A percentile compares a stretch with the other conserved stretches of the same genome.
Conservation (phyloP, 1,139 yeast species). For the Zygoascus hellenicus region DNA sequence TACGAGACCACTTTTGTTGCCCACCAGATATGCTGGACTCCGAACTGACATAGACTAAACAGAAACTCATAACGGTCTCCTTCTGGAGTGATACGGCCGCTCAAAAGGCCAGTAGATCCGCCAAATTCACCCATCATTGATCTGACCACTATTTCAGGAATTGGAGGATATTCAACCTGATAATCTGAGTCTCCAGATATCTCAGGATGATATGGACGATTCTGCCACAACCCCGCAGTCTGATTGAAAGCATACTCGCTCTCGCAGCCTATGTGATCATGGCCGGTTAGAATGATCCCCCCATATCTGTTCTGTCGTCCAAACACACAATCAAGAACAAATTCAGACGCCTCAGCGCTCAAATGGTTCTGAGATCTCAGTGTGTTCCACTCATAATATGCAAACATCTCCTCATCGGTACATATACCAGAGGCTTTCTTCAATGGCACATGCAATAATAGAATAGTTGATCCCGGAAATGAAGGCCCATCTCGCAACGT, state of each 20-base stretch:
- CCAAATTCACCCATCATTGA: constrained; percentile 96
- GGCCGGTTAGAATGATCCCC: constrained; percentile 87
- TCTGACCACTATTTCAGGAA: constrained; percentile 72
- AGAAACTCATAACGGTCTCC: constrained; percentile 55
- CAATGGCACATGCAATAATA: constrained; percentile 87
- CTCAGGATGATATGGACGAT: constrained; percentile 14
- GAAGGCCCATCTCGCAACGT: constrained; percentile 32
- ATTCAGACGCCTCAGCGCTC: constrained; percentile 56
- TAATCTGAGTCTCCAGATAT: too few relatives aligned
- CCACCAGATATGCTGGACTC: constrained; percentile 97
- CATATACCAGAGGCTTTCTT: constrained; percentile 77
- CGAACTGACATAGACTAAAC: constrained; percentile 70
- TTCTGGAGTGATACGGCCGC: constrained; percentile 52
- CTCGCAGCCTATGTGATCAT: constrained; percentile 94
- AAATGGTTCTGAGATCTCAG: constrained; percentile 87
- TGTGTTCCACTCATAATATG: constrained; percentile 53
- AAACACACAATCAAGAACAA: constrained; percentile 63
- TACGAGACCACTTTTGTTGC: constrained; percentile 53
- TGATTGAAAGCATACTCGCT: constrained; percentile 44
- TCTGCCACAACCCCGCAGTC: constrained; percentile 20
- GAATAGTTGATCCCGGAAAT: constrained; percentile 72
- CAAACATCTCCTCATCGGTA: constrained; percentile 73
- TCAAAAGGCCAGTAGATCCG: constrained; percentile 81
- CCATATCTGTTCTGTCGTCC: constrained; percentile 38
- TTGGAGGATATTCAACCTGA: constrained; percentile 32